Conservation (phyloP, 129 eudicot species). For the Flaveria robusta region DNA sequence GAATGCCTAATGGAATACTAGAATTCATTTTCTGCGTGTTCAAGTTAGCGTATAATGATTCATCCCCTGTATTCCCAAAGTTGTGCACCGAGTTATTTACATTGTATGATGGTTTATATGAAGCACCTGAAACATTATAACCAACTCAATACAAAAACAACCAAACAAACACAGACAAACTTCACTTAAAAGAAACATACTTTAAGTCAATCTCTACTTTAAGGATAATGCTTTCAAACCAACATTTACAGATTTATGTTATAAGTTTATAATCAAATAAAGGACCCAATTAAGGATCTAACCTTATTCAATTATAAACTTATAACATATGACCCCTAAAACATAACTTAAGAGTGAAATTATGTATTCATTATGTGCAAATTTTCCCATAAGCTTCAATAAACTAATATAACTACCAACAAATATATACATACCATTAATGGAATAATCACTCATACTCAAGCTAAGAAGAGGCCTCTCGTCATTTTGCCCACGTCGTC, state of each 20-base stretch:
- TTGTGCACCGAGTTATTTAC: conserved; percentile 41
- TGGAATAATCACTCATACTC: conserved; percentile 65
- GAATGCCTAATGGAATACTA: conserved; percentile 38
- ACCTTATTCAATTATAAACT: too few relatives aligned
- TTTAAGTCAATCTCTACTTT: not conserved
- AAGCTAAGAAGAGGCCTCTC: conserved; percentile 76
- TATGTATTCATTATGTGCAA: too few relatives aligned
- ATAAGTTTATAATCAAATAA: conserved; percentile 3
- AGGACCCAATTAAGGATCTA: not conserved
- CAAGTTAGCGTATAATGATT: conserved; percentile 39
- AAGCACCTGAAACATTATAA: conserved; percentile 49
- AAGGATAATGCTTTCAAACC: too few relatives aligned
- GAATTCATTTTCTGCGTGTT: conserved; percentile 38
- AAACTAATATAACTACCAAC: not conserved
- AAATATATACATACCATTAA: conserved; percentile 33
- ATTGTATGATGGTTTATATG: conserved; percentile 50
- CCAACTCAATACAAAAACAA: conserved; percentile 22
- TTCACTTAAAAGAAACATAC: not conserved
- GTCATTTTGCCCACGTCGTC: conserved; percentile 51
- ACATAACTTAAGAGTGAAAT: too few relatives aligned
- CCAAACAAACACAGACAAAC: not conserved
- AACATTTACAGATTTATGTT: too few relatives aligned
- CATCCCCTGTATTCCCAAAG: conserved; percentile 47
- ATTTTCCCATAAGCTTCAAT: not conserved
- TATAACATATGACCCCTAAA: not conserved